Evolutionary conservation across 352 stramenopile genomes (phyloP), one percentile per base, ranked within the genome.

Genomic region (Phytophthora rubi): DNA sequence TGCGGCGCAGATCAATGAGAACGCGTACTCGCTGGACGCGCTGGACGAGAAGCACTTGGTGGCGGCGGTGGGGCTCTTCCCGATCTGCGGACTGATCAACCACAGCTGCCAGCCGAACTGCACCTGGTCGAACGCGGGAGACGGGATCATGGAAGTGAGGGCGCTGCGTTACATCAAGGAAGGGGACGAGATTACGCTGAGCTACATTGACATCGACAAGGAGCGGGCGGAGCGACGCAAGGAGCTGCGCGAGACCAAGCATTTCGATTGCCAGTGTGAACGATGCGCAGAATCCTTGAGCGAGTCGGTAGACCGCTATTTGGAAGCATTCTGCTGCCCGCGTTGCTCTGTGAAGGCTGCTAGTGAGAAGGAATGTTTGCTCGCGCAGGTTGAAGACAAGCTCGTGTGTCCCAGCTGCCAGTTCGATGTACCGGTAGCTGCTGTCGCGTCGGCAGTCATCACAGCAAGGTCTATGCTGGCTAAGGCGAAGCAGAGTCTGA

Each of bases 1-100:
- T 35, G 80, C 80, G 0, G 80, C 75, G 0, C 75, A 82, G 62
- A 77, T 88, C 6, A 88, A 88, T 49, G 80, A 88, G 65, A 88
- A 86, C 62, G 61, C 77, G 30, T 84, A 88, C 57, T 79, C 80
- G 23, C 37, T 85, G 2, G 77, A 83, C 39, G 78, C 77, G 10
- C 28, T 80, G 49, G 71, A 82, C 35, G 73, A 79, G 21, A 68
- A 73, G 1, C 68, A 81, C 59, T 62, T 80, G 28, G 68, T 83
- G 23, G 72, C 73, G 6, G 68, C 70, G 9, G 80, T 88, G 12
- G 78, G 77, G 13, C 55, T 88, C 39, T 88, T 88, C 42, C 67
- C 77, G 3, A 71, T 82, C 44, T 78, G 62, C 53, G 77, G 75
- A 18, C 52, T 88, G 28, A 71, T 86, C 30, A 88, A 88, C 62